Base-by-base conservation (phyloP, 164 flowering plant genomes). In the Hamamelis virginiana region DNA sequence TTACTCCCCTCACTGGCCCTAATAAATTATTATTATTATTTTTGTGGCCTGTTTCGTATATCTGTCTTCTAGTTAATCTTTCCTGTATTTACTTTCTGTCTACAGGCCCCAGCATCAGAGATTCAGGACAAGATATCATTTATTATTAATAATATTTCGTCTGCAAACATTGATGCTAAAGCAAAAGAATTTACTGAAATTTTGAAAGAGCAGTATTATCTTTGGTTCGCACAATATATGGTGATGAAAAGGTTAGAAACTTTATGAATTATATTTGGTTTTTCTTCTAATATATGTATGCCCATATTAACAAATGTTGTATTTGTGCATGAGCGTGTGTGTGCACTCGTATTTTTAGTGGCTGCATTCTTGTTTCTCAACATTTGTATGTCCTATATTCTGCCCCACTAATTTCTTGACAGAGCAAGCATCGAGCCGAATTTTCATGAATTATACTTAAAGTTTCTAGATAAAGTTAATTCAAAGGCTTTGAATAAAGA, bases 341-440 rank as follows among this genome's bases (percentile, higher is more conserved):
- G n/a, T n/a, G n/a, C n/a, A n/a, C n/a, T n/a, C n/a, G n/a, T n/a
- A n/a, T n/a, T n/a, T n/a, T n/a, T n/a, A n/a, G n/a, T n/a, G n/a
- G n/a, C n/a, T n/a, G n/a, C n/a, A n/a, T 66, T 19, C 44, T 66
- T 9, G 25, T 1, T 25, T 13, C 3, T 23, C 15, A 22, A 38
- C 1, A 4, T 52, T 33, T 41, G 16, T 15, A 41, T 22, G 27
- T 53, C n/a, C 65, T 69, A 21, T 56, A 22, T 44, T 52, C 8
- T 64, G 33, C n/a, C 64, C 19, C 16, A 44, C 19, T 60, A 55
- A 14, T 22, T 12, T 68, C 44, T 59, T 75, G 27, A 58, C 94
- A 96, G 99, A 74, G 98, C 94, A 66, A 93, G 98, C 86, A 91
- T 96, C 74, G 99, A 96, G 81, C 97, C 90, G 16, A 93, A 96